Evolutionary conservation across 2,329 filamentous ascomycete species (phyloP), one percentile per base, ranked within the genome.

Genomic region (Neofusicoccum umdonicola): DNA sequence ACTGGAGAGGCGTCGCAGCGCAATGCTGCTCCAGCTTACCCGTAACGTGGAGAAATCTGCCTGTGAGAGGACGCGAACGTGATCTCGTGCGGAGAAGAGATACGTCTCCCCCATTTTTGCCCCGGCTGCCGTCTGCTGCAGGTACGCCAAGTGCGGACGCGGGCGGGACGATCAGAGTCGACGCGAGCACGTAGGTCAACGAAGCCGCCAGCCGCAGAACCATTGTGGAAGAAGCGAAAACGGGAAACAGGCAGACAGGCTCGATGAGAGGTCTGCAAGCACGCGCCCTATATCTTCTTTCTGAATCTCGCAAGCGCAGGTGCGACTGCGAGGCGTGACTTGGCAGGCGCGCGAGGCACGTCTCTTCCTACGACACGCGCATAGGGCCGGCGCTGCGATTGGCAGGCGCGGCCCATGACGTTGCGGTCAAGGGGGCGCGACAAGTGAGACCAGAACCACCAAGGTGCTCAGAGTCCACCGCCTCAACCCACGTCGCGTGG

Each of bases 1-100:
- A n/a, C 4, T 5, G 9, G 11, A 12, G n/a, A 44, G 42, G 42
- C 17, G 19, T 7, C 27, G 27, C 27, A 31, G 27, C 27, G 27
- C 27, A 31, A 31, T 31, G 27, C 27, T 31, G 27, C 27, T 31
- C 27, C 27, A 4, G 42, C 13, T 35, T 81, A 94, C 92, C 93
- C 79, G 92, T 95, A 70, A 96, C 91, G 78, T 96, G 92, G 73
- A 96, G 83, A 80, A 96, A 96, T 74, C 86, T 87, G 68, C 92
- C 92, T 2, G 62, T 64, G 6, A 57, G 56, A 77, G 62, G 62
- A 4, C 62, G 60, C 37, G 60, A 35, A 27, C 22, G 60, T 15
- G 57, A 50, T 11, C 19, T 12, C 22, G 52, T 15, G 52, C 11
- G 54, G 54, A 57, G 54, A 22, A 56, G 35, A n/a, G 22, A 42